A percentile compares a stretch with the other conserved stretches of the same genome.
phyloP scores from a whole-genome alignment of 2,329 filamentous ascomycete genomes.

The Apiospora kogelbergensis region DNA sequence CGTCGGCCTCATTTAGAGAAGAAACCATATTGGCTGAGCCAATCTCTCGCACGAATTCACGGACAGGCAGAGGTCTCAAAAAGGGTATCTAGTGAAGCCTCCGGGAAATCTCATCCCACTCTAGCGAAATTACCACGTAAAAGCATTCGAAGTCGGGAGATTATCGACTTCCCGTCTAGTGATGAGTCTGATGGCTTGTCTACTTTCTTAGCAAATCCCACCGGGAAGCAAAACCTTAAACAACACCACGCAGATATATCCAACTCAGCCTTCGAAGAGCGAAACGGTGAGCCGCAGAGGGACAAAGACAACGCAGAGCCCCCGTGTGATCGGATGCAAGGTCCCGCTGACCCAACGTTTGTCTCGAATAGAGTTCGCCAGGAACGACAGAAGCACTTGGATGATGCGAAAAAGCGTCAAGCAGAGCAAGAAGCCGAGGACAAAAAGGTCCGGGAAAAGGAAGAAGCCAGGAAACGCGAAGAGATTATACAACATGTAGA shows the following conservation, averaged over 20 bases:
- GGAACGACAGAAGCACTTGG: not conserved
- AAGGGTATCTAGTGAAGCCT: not conserved
- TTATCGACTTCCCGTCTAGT: conserved; percentile 30
- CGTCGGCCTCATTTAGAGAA: not conserved
- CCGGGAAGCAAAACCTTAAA: not conserved
- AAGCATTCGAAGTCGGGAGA: conserved; percentile 30
- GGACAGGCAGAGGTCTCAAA: not conserved
- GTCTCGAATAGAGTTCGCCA: not conserved
- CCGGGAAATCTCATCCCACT: conserved; percentile 24
- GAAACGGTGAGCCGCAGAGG: too few species aligned
- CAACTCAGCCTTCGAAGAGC: not conserved
- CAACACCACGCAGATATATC: not conserved
- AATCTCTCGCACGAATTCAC: not conserved
- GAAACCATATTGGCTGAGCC: not conserved
- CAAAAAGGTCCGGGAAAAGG: not conserved
- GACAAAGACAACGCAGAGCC: too few species aligned
- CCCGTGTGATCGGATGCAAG: too few species aligned
- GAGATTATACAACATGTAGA: not conserved
- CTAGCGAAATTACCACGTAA: conserved; percentile 28
- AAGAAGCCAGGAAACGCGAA: not conserved
- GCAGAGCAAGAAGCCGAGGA: not conserved
- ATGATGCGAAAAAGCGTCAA: not conserved
- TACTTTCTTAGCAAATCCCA: not conserved
- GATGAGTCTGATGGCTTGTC: conserved; percentile 20
- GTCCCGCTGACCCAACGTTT: too few species aligned